These are phyloP conservation scores for Cryptococcus sp. DNA, from an alignment of 1,284 basidiomycete genomes.

Conservation along the genomic window DNA sequence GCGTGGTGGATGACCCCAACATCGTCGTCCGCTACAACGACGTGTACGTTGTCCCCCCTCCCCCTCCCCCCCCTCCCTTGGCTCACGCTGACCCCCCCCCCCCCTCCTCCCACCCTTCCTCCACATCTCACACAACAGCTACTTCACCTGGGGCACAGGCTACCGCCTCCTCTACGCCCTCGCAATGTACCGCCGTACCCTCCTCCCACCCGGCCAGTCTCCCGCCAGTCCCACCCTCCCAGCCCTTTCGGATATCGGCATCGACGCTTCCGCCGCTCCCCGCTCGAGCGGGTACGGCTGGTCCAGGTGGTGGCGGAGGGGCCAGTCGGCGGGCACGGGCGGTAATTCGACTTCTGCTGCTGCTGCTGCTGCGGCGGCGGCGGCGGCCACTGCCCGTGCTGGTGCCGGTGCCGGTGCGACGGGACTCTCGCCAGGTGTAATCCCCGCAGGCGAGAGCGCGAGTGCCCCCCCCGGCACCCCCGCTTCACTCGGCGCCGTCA, in stretches of 20 bases:
- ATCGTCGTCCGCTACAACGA: conserved; percentile 53
- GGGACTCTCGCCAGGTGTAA: no score
- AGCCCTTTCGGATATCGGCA: conserved; percentile 16
- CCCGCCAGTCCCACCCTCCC: conserved; percentile 14
- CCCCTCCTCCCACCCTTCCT: conserved; percentile 47
- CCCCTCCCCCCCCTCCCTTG: conserved; percentile 50
- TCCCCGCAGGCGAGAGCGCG: not conserved
- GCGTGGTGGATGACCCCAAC: conserved; percentile 53
- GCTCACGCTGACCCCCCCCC: conserved; percentile 54
- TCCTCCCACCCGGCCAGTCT: conserved; percentile 33
- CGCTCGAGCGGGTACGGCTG: conserved; percentile 36
- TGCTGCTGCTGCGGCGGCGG: conserved; percentile 4
- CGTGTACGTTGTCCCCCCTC: conserved; percentile 19
- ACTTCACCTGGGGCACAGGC: conserved; percentile 55
- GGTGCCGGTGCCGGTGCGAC: no score
- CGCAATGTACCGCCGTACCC: conserved; percentile 51
- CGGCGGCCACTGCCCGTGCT: not conserved
- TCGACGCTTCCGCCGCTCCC: conserved; percentile 1
- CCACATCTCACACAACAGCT: no score
- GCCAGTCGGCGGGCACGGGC: conserved; percentile 12
- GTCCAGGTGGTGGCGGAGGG: conserved; percentile 46
- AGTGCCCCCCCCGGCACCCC: not conserved
- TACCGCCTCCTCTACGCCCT: conserved; percentile 54
- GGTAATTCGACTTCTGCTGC: conserved; percentile 1
- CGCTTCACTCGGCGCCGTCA: no score